phyloP scores from a whole-genome alignment of 2,329 filamentous ascomycete genomes.

The Herpotrichia juniperi region DNA sequence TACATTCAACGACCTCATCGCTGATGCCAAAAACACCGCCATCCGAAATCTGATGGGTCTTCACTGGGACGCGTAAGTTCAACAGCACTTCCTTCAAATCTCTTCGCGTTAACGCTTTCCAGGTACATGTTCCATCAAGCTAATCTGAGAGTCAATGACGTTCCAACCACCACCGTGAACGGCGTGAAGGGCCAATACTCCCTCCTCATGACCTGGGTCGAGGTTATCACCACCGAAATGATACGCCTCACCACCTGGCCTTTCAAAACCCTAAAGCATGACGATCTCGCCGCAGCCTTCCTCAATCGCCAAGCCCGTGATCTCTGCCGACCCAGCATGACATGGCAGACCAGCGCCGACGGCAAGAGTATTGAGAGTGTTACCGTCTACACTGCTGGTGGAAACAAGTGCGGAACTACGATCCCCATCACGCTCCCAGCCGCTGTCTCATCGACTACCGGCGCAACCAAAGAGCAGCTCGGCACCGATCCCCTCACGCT shows the following conservation, averaged over 20 bases:
- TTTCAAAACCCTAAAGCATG: conserved; percentile 61
- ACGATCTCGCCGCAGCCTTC: conserved; percentile 60
- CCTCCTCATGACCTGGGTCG: conserved; percentile 64
- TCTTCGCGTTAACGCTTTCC: conserved; percentile 8
- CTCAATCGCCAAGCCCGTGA: conserved; percentile 61
- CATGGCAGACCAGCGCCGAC: conserved; percentile 52
- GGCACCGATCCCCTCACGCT: conserved; percentile 53
- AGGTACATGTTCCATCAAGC: conserved; percentile 70
- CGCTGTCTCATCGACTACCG: conserved; percentile 50
- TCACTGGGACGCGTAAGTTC: conserved; percentile 54
- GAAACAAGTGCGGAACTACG: conserved; percentile 57
- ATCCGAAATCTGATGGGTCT: conserved; percentile 63
- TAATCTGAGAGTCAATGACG: conserved; percentile 60
- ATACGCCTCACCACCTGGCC: conserved; percentile 60
- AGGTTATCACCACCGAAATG: conserved; percentile 61
- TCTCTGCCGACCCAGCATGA: conserved; percentile 57
- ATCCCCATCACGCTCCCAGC: conserved; percentile 63
- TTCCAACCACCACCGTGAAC: conserved; percentile 56
- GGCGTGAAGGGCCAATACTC: conserved; percentile 55
- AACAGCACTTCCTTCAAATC: neutral
- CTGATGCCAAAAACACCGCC: conserved; percentile 58
- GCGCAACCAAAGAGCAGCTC: conserved; percentile 57
- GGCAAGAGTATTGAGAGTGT: conserved; percentile 56
- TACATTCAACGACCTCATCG: conserved; percentile 58
- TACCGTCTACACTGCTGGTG: conserved; percentile 53